These are phyloP conservation scores for Ceratocystis destructans DNA, from an alignment of 2,329 filamentous ascomycete genomes.

Conservation along the genomic window DNA sequence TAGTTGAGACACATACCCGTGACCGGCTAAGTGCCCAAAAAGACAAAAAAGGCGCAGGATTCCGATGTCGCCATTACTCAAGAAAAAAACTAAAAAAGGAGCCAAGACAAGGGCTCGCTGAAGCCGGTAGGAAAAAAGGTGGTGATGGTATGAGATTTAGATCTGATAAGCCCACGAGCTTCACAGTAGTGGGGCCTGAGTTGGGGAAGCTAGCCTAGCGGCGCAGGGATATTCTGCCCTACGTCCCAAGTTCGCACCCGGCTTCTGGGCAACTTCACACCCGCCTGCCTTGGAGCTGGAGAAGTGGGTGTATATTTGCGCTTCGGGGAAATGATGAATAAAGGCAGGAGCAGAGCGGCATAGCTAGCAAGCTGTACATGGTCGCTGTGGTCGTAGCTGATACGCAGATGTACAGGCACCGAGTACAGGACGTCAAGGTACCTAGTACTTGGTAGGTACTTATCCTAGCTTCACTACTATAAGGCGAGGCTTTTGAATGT, in stretches of 20 bases:
- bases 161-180: constrained; percentile 14
- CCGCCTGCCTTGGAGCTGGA: background rate
- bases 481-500: background rate
- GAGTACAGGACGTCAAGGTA: background rate
- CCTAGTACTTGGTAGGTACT: background rate
- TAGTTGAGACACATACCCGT: background rate
- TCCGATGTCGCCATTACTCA: constrained; percentile 11
- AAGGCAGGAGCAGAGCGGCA: background rate
- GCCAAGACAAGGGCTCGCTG: background rate
- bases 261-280: background rate
- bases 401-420: background rate
- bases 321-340: background rate
- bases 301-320: background rate
- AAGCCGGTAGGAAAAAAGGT: constrained; percentile 2
- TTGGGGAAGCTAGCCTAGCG: background rate
- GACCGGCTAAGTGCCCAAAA: background rate
- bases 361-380: background rate
- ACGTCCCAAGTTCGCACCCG: background rate
- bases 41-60: background rate
- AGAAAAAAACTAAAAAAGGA: background rate
- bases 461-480: background rate
- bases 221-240: background rate
- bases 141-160: constrained; percentile 13
- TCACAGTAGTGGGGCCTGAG: background rate
- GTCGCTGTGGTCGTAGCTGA: background rate